Conservation (phyloP, 1,284 basidiomycete genomes). For the Takashimella tepidaria region DNA sequence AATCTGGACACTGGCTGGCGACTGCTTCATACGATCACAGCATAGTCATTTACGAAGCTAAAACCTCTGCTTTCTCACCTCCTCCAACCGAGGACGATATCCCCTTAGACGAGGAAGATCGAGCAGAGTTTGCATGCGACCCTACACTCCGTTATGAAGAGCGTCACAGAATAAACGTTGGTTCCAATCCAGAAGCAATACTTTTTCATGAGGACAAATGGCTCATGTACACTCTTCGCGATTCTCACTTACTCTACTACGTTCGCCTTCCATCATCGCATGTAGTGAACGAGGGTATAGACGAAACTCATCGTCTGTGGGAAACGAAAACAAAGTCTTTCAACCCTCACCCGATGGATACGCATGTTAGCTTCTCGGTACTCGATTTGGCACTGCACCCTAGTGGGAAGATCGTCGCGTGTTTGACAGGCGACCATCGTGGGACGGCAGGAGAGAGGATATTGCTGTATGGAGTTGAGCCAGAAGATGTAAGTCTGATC, state of each 20-base stretch:
- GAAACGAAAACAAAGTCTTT: conserved; percentile 31
- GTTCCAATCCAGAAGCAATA: conserved; percentile 45
- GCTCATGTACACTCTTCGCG: conserved; percentile 38
- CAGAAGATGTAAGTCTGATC: conserved; percentile 22
- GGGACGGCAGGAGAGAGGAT: conserved; percentile 37
- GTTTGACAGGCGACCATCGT: conserved; percentile 46
- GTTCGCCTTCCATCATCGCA: conserved; percentile 13
- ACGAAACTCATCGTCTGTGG: conserved; percentile 11
- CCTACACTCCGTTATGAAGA: conserved; percentile 33
- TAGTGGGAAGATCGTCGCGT: conserved; percentile 38
- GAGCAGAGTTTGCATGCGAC: conserved; percentile 31
- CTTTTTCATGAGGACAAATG: conserved; percentile 30
- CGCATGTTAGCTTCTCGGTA: conserved; percentile 54
- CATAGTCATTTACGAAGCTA: conserved; percentile 37
- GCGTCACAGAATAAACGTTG: conserved; percentile 24
- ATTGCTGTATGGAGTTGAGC: conserved; percentile 35
- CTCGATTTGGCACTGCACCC: conserved; percentile 55
- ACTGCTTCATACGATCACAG: conserved; percentile 46
- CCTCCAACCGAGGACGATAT: conserved; percentile 5
- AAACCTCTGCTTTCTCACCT: conserved; percentile 1
- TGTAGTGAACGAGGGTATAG: conserved; percentile 1
- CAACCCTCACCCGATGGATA: conserved; percentile 44
- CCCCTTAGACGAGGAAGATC: conserved; percentile 32
- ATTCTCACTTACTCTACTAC: conserved; percentile 37
- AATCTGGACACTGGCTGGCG: conserved; percentile 38